phyloP scores from a whole-genome alignment of 73 alveolate species.

The Tetrahymena elliotti region DNA sequence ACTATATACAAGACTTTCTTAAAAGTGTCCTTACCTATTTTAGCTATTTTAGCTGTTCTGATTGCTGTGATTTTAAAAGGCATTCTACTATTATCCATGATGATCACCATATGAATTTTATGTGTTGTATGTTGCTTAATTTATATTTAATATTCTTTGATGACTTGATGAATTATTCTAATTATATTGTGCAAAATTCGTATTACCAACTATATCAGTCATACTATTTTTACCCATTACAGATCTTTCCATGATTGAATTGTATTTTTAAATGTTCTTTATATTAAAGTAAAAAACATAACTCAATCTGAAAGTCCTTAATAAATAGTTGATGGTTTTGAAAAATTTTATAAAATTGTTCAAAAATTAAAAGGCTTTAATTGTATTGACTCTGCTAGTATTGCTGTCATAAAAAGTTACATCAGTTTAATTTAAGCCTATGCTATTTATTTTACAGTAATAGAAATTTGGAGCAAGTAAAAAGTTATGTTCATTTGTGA shows the following conservation, averaged over 20 bases:
- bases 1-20: not conserved
- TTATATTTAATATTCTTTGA: no score
- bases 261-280: not conserved
- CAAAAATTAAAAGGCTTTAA: not conserved
- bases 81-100: not conserved
- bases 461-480: not conserved
- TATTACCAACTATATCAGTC: not conserved
- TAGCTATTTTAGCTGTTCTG: not conserved
- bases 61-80: not conserved
- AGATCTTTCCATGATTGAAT: not conserved
- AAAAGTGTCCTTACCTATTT: not conserved
- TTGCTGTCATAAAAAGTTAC: not conserved
- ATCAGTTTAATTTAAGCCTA: not conserved
- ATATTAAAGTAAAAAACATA: not conserved
- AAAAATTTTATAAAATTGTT: not conserved
- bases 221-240: not conserved
- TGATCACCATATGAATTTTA: not conserved
- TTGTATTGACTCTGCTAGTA: not conserved
- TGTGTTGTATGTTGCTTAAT: not conserved
- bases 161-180: not conserved
- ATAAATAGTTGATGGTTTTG: not conserved
- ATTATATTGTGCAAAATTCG: not conserved
- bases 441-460: not conserved
- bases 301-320: not conserved
- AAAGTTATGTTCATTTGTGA: not conserved